phyloP scores from a whole-genome alignment of 345 rosid genomes.

The Eucalyptus curtisii region DNA sequence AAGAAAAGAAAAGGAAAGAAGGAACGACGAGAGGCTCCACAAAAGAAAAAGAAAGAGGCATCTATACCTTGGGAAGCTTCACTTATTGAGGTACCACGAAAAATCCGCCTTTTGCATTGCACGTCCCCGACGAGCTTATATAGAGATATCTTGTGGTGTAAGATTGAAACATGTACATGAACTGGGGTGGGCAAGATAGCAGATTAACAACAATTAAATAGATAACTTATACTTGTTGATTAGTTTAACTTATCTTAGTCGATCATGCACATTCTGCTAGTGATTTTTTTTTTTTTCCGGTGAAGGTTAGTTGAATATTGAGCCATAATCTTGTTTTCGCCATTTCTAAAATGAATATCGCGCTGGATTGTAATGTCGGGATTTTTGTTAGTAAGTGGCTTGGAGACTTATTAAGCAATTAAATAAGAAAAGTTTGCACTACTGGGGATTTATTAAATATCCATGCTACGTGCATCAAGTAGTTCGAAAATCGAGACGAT shows the following conservation, averaged over 20 bases:
- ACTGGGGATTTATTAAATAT: background rate
- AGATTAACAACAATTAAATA: background rate
- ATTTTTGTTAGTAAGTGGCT: background rate
- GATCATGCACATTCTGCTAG: background rate
- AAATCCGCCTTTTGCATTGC: background rate
- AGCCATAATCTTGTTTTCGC: background rate
- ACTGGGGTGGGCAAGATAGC: background rate
- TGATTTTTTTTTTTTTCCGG: too few relatives aligned
- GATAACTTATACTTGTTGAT: background rate
- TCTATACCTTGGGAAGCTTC: background rate
- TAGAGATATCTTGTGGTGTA: background rate
- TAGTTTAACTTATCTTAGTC: background rate
- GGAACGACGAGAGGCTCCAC: background rate
- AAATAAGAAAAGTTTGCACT: background rate
- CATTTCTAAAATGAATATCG: background rate
- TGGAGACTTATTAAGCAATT: background rate
- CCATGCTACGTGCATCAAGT: background rate
- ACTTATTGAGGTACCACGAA: background rate
- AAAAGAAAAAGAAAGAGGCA: background rate
- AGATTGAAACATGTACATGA: background rate
- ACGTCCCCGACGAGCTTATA: background rate
- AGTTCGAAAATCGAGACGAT: background rate
- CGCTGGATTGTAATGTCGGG: background rate
- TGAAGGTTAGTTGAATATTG: background rate
- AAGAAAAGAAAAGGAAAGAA: background rate